A percentile compares a stretch with the other conserved stretches of the same genome.
phyloP scores from a whole-genome alignment of 139 green algal genomes.

The Penium margaritaceum region DNA sequence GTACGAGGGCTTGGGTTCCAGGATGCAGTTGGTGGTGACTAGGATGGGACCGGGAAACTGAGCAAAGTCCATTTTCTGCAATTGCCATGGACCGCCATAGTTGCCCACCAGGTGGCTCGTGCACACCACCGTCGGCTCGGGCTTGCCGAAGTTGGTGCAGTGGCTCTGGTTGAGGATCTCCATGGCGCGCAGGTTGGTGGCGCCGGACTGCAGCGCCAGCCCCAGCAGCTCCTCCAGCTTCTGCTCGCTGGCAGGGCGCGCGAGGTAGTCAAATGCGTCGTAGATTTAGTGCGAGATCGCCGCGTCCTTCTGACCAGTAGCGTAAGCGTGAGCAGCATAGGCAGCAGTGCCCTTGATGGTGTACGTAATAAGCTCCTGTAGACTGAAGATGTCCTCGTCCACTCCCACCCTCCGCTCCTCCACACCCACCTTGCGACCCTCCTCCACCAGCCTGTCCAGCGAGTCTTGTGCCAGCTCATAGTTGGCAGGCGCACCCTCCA shows the following conservation, averaged over 20 bases:
- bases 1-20: conserved; percentile 57
- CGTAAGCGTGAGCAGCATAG: conserved; percentile 57
- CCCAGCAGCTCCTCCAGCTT: conserved; percentile 45
- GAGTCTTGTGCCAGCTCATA: too few species aligned
- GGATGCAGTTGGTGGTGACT: conserved; percentile 71
- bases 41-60: conserved; percentile 56
- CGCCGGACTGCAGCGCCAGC: conserved; percentile 50
- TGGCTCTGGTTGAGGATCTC: conserved; percentile 57
- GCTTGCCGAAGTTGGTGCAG: conserved; percentile 45
- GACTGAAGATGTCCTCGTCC: conserved; percentile 54
- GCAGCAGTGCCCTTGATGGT: conserved; percentile 59
- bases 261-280: conserved; percentile 47
- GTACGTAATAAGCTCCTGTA: conserved; percentile 63
- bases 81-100: conserved; percentile 61
- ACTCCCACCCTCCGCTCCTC: conserved; percentile 40
- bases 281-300: conserved; percentile 50
- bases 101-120: conserved; percentile 59
- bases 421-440: conserved; percentile 46
- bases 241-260: conserved; percentile 28
- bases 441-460: too few species aligned
- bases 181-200: conserved; percentile 53
- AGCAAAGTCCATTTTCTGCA: conserved; percentile 63
- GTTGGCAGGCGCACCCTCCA: too few species aligned
- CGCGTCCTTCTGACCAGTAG: conserved; percentile 8
- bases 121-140: conserved; percentile 48